These are phyloP conservation scores for Cutaneotrichosporon cavernicola DNA, from an alignment of 1,284 basidiomycete genomes.

Conservation along the genomic window DNA sequence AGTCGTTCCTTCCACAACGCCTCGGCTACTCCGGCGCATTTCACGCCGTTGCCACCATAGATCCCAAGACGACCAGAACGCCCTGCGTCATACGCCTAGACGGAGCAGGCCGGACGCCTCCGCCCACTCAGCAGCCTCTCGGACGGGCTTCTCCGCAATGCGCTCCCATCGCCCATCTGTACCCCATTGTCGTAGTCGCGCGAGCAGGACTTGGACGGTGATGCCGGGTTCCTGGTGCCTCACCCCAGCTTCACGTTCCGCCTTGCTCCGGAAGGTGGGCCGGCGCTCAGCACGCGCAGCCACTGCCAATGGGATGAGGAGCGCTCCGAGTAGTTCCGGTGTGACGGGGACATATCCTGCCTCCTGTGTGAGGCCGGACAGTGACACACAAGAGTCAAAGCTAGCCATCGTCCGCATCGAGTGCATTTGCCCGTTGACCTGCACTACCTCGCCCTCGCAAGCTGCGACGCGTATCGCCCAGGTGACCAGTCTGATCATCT, in stretches of 20 bases:
- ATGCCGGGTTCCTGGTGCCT: not conserved
- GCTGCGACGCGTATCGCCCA: conserved; percentile 35
- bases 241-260: conserved; percentile 10
- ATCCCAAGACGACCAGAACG: too few relatives aligned
- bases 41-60: too few relatives aligned
- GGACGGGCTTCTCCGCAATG: conserved; percentile 36
- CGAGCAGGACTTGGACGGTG: conserved; percentile 12
- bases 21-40: not conserved
- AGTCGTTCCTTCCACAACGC: conserved; percentile 1
- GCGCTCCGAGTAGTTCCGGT: conserved; percentile 34
- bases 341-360: conserved; percentile 41
- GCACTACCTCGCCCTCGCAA: conserved; percentile 37
- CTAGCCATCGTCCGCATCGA: not conserved
- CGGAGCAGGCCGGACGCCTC: conserved; percentile 11
- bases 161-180: conserved; percentile 46
- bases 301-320: conserved; percentile 30
- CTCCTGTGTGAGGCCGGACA: not conserved
- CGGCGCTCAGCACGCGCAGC: conserved; percentile 23
- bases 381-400: conserved; percentile 1
- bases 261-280: conserved; percentile 14
- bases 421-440: conserved; percentile 19
- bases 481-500: conserved; percentile 28
- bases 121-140: conserved; percentile 38
- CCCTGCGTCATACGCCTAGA: not conserved
- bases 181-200: conserved; percentile 34